Base-by-base conservation (phyloP, 495 filamentous ascomycete genomes). In the Aspergillus sclerotioniger region DNA sequence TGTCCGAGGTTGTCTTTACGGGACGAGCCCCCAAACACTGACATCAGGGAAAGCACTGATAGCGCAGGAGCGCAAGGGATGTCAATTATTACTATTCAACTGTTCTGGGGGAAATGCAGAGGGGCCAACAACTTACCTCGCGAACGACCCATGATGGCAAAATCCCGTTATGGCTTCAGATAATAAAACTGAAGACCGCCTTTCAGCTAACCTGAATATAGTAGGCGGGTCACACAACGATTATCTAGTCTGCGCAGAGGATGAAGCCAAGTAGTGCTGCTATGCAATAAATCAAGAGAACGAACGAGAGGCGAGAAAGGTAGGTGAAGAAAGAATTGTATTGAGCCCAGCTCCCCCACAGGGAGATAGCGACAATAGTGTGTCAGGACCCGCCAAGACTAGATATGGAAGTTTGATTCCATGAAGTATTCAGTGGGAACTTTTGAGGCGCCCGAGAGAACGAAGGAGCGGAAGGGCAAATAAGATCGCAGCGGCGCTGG, bases 1-100 rank as follows among this genome's bases (percentile, higher is more conserved):
- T 49, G 58, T 47, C 51, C 53, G 35, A 60, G 49, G 56, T 55
- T 69, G 37, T 67, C 60, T 57, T 65, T 71, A 44, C 69, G 73
- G 48, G 74, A 69, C 16, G 67, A 56, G 32, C 71, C 71, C 39
- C 81, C 81, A 67, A 83, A 86, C 56, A 79, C 76, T 55, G 81
- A 83, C 68, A 87, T 84, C 66, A 87, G 84, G 51, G 84, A 87
- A 55, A 83, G 71, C 17, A 87, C 84, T 87, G 74, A 15, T 44
- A 53, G 71, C 59, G 71, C 71, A 73, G 71, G 66, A 53, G 71
- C 59, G 71, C 71, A 73, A 72, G 66, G 71, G 65, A 48, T 51
- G 51, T 62, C 31, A 62, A 41, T 39, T 13, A n/a, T 41, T 19
- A 51, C 31, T 16, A 20, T 57, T 37, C 44, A 32, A 46, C 17